These are phyloP conservation scores for Teunomyces stri DNA, from an alignment of 805 yeast genomes.

Conservation along the genomic window DNA sequence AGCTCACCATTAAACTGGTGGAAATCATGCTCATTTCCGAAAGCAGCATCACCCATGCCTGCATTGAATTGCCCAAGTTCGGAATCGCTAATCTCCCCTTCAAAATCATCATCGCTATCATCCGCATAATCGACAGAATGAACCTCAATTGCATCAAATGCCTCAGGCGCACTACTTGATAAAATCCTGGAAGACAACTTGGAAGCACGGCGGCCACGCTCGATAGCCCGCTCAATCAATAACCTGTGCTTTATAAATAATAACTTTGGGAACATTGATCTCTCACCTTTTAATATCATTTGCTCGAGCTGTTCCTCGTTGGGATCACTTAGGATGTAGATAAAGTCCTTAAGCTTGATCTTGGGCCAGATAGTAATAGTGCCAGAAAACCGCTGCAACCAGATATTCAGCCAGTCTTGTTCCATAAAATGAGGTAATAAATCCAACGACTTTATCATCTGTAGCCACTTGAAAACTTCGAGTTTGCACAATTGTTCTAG, in stretches of 20 bases:
- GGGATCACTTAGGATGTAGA: constrained; percentile 68
- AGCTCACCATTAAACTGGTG: not conserved
- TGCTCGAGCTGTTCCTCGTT: constrained; percentile 51
- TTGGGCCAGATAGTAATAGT: constrained; percentile 77
- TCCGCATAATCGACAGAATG: constrained; percentile 11
- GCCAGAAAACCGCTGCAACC: constrained; percentile 73
- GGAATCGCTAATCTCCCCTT: constrained; percentile 1
- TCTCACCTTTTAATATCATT: constrained; percentile 62
- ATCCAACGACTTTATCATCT: constrained; percentile 61
- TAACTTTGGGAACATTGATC: constrained; percentile 63
- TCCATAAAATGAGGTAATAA: constrained; percentile 65
- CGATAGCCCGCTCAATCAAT: constrained; percentile 63
- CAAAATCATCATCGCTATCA: constrained; percentile 9
- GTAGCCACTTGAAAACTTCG: constrained; percentile 76
- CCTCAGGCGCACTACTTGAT: constrained; percentile 3
- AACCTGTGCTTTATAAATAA: constrained; percentile 63
- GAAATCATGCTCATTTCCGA: not conserved
- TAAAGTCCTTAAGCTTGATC: constrained; percentile 55
- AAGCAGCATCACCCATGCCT: not conserved
- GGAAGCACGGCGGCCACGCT: constrained; percentile 41
- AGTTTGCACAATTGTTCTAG: constrained; percentile 66
- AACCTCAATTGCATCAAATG: constrained; percentile 6
- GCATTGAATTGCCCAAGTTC: constrained; percentile 1
- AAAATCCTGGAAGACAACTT: constrained; percentile 14
- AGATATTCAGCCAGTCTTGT: constrained; percentile 78